These are phyloP conservation scores for Vanilla planifolia DNA, from an alignment of 106 monocot species.

Conservation along the genomic window DNA sequence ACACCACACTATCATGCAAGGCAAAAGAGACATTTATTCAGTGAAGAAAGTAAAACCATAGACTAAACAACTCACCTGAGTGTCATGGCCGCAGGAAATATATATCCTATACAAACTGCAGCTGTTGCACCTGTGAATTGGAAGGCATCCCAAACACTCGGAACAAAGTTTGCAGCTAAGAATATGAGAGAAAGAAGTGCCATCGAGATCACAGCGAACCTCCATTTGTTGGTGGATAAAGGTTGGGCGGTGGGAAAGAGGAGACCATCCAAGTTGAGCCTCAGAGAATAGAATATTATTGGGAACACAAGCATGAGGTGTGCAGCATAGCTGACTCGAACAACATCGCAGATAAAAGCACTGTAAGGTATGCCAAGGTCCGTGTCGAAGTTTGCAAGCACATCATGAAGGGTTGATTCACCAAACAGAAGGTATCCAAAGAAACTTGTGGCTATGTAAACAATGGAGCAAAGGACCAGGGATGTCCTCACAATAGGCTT, in stretches of 20 bases:
- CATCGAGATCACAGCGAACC: constrained; percentile 46
- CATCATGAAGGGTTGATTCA: constrained; percentile 66
- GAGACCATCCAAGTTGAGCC: constrained; percentile 85
- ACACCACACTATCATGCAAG: too few species aligned
- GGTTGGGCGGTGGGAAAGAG: constrained; percentile 52
- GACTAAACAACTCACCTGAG: constrained; percentile 51
- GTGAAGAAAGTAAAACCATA: too few species aligned
- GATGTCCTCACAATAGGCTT: constrained; percentile 50
- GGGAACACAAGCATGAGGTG: constrained; percentile 98
- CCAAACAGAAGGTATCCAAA: constrained; percentile 75
- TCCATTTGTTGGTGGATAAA: constrained; percentile 46
- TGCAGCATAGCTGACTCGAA: constrained; percentile 70
- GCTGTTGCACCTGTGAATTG: constrained; percentile 95
- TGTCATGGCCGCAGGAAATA: constrained; percentile 82
- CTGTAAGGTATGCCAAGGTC: constrained; percentile 82
- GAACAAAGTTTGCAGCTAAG: constrained; percentile 72
- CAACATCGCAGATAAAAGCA: constrained; percentile 53
- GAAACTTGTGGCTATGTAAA: constrained; percentile 64
- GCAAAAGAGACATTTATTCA: too few species aligned
- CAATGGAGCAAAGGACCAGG: constrained; percentile 42
- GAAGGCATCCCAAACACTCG: constrained; percentile 96
- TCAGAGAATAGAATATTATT: constrained; percentile 72
- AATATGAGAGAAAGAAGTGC: constrained; percentile 44
- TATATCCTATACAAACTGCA: constrained; percentile 85
- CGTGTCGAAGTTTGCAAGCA: constrained; percentile 77